Conservation (phyloP, 2,329 filamentous ascomycete genomes). For the Domatiomyces catenatus region DNA sequence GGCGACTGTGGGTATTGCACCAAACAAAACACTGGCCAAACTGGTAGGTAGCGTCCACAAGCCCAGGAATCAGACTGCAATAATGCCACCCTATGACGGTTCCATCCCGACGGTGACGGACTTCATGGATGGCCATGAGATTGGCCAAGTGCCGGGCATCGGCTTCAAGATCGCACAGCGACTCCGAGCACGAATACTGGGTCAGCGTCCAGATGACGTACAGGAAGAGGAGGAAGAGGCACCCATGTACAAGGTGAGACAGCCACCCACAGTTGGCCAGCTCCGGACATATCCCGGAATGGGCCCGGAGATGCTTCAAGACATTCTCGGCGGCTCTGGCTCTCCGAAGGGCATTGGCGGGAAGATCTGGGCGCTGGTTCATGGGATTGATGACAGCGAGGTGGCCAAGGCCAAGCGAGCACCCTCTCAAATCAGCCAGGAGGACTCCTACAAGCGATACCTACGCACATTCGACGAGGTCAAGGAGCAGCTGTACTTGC, state of each 20-base stretch:
- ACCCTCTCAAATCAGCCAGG: constrained; percentile 82
- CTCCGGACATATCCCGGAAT: constrained; percentile 50
- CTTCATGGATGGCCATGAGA: constrained; percentile 62
- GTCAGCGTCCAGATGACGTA: constrained; percentile 19
- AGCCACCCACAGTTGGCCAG: constrained; percentile 48
- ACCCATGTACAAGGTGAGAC: constrained; percentile 29
- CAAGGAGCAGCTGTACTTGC: constrained; percentile 48
- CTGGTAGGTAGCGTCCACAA: constrained; percentile 73
- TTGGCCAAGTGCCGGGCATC: constrained; percentile 72
- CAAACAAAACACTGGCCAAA: constrained; percentile 74
- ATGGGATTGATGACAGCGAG: constrained; percentile 62
- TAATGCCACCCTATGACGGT: constrained; percentile 49
- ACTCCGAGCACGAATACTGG: constrained; percentile 46
- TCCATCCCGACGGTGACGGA: constrained; percentile 37
- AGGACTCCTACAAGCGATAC: constrained; percentile 65
- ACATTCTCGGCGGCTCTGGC: constrained; percentile 54
- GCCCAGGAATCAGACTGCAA: constrained; percentile 70
- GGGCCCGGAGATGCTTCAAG: constrained; percentile 49
- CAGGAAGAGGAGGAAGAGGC: constrained; percentile 25
- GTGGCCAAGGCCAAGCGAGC: constrained; percentile 57
- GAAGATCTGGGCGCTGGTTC: constrained; percentile 61
- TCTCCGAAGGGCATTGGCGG: constrained; percentile 54
- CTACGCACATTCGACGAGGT: constrained; percentile 52
- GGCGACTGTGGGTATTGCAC: constrained; percentile 72
- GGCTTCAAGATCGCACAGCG: constrained; percentile 63